Base-by-base conservation (phyloP, 257 asterid genomes). In the Craterostigma plantagineum region DNA sequence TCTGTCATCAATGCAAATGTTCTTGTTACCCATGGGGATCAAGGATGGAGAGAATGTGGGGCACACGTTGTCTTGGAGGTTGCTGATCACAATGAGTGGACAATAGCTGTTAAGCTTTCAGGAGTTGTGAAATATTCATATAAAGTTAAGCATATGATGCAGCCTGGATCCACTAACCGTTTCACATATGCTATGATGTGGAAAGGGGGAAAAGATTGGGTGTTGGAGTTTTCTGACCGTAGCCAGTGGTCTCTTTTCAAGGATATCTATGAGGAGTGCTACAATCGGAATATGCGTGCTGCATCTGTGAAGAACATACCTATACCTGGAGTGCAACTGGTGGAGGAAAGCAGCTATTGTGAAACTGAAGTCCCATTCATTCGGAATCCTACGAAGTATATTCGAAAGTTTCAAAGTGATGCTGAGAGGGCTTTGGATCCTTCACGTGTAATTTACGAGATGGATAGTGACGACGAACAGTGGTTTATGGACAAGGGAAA, bases 131-230 rank as follows among this genome's bases (percentile, higher is more conserved):
- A n/a, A n/a, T n/a, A n/a, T n/a, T n/a, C n/a, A n/a, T 68, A 54
- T 55, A 81, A 71, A 59, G 91, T 77, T 18, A 66, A 65, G 55
- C 73, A 74, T 48, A 52, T 67, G 44, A 58, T 81, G 68, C 86
- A 66, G 64, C 77, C 77, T 37, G 93, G 91, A 33, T 59, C 93
- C 33, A 71, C 86, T 46, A 81, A 81, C 55, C 76, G 86, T 46
- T 77, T 50, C 61, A 64, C 91, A 0, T 91, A 81, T 77, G 79
- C 82, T 53, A 69, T 77, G 86, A 63, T 81, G 86, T 81, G 93
- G 93, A 81, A 74, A 61, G 86, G 93, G 43, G 93, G 86, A 43
- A 77, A 77, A 60, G 86, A 81, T 53, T 81, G 91, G 91, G 65
- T 65, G 9, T 61, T 81, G 46, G 93, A 81, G 67, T 81, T 81